Evolutionary conservation across 108 stramenopile genomes (phyloP), one percentile per base, ranked within the genome.

Genomic region (Schizochytrium sp.): DNA sequence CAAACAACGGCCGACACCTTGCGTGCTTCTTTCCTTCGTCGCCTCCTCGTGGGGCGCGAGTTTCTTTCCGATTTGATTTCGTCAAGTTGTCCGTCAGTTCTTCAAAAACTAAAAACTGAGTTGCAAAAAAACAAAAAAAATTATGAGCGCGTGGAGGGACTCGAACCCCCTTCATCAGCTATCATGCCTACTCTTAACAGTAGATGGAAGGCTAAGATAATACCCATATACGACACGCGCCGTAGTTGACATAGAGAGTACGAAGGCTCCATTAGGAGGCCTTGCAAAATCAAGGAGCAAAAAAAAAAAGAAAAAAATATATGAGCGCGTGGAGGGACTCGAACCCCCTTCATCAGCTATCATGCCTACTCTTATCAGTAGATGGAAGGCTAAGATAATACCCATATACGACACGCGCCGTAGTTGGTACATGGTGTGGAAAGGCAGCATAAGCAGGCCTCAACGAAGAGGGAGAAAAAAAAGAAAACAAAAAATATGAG

Each of bases 171-270:
- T 69, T 69, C 63, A 69, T 69, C 63, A 69, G 63, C 63, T 69
- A 69, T 69, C 63, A 18, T 69, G 63, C 63, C 63, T 69, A 69
- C 63, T 41, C 21, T 34, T 3, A 4, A 28, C 34, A 41, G 63
- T 69, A 69, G 63, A 69, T 69, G 63, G 63, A 69, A 69, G 63
- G 63, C 63, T 69, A 69, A 69, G 63, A 69, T 69, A 69, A 69
- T 69, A 69, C 63, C 63, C 63, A 69, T 69, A 69, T 69, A 69
- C 63, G 63, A 69, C 63, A 69, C 41, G 63, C 63, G 63, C 63
- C 34, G 34, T 34, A 34, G 58, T 2, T n/a, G 1, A 3, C 1
- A 23, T 21, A 1, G 0, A 1, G 1, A 59, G n/a, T n/a, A 2
- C n/a, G 2, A n/a, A 59, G n/a, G 58, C 19, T n/a, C 2, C n/a